Conservation (phyloP, 768 basidiomycete genomes). For the Boletus patriciae region DNA sequence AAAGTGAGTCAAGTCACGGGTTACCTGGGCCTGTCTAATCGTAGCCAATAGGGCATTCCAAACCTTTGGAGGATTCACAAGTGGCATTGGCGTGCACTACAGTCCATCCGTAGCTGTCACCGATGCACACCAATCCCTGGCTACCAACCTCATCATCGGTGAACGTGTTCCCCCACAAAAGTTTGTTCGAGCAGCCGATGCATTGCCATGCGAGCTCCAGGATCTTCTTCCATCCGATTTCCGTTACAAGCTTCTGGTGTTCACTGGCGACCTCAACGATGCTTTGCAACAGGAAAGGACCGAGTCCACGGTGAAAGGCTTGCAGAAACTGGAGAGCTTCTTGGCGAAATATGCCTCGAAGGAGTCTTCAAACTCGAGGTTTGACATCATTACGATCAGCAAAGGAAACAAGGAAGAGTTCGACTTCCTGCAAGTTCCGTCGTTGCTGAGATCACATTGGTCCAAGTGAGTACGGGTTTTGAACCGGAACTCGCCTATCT, state of each 20-base stretch:
- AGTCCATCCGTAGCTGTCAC: slow-evolving; percentile 39
- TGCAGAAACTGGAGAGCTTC: slow-evolving; percentile 30
- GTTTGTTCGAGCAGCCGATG: slow-evolving; percentile 48
- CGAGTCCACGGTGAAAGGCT: slow-evolving; percentile 26
- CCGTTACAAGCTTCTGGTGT: slow-evolving; percentile 50
- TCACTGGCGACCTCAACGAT: slow-evolving; percentile 38
- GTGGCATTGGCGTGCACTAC: slow-evolving; percentile 54
- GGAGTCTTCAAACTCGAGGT: slow-evolving; percentile 28
- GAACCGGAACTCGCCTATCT: background rate
- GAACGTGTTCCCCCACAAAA: slow-evolving; percentile 50
- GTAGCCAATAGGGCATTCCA: slow-evolving; percentile 40
- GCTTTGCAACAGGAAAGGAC: slow-evolving; percentile 25
- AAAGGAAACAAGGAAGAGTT: slow-evolving; percentile 36
- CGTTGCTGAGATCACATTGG: slow-evolving; percentile 40
- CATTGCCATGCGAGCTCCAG: slow-evolving; percentile 47
- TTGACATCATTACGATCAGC: slow-evolving; percentile 30
- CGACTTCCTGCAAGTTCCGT: slow-evolving; percentile 34
- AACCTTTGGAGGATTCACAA: slow-evolving; percentile 46
- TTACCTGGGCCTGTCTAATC: background rate
- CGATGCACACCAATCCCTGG: slow-evolving; percentile 36
- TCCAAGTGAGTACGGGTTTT: slow-evolving; percentile 36
- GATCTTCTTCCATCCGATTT: slow-evolving; percentile 49
- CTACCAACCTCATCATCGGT: slow-evolving; percentile 45
- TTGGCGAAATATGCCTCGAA: slow-evolving; percentile 24
- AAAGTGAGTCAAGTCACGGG: slow-evolving; percentile 27